Conservation (phyloP, 1,284 basidiomycete genomes). For the Puccinia coronata region DNA sequence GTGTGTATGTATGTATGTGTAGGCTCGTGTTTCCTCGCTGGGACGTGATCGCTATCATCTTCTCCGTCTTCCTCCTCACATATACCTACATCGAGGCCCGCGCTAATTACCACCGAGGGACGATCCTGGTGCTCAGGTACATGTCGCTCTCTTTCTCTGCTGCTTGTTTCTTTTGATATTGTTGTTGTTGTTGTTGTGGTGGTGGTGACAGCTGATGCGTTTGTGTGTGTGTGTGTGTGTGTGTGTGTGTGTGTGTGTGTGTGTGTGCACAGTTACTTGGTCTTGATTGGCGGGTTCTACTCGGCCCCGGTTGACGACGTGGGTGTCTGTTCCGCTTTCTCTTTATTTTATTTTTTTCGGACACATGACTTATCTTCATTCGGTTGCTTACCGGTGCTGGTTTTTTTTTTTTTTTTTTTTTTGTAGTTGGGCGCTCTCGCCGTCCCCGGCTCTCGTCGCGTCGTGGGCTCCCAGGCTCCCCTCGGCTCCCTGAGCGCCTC, state of each 20-base stretch:
- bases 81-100: slow-evolving; percentile 99
- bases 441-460: not conserved
- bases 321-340: not conserved
- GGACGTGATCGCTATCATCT: slow-evolving; percentile 93
- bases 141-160: too few species aligned
- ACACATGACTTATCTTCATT: not conserved
- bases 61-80: slow-evolving; percentile 79
- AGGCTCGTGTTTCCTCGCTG: slow-evolving; percentile 97
- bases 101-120: slow-evolving; percentile 74
- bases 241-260: too few species aligned
- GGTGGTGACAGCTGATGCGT: too few species aligned
- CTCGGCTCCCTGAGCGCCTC: too few species aligned
- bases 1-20: slow-evolving; percentile 18
- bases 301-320: slow-evolving; percentile 32
- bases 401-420: slow-evolving; percentile 6
- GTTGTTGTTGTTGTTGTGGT: too few species aligned
- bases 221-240: too few species aligned
- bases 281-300: slow-evolving; percentile 49
- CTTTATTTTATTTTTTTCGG: not conserved
- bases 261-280: slow-evolving; percentile 50
- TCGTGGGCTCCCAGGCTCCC: too few species aligned
- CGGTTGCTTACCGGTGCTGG: not conserved
- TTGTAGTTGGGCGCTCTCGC: not conserved
- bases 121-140: slow-evolving; percentile 48
- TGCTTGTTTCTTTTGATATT: too few species aligned